Evolutionary conservation across 495 filamentous ascomycete genomes (phyloP).

Genomic region (Aspergillus asperescens): DNA sequence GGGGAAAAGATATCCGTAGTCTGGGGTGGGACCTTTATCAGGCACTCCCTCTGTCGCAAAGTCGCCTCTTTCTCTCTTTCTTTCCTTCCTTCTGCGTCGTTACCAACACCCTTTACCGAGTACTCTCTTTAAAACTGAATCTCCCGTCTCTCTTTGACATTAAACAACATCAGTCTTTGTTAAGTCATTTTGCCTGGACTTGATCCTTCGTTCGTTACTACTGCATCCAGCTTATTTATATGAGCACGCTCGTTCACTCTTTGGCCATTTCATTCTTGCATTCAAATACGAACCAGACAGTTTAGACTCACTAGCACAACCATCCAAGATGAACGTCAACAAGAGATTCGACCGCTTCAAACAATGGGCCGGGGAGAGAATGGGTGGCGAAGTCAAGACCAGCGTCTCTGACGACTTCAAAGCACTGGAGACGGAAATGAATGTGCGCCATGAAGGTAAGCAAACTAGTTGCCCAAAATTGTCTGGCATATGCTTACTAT

Average conservation of each 20-base stretch:
- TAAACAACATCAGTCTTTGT: slow-evolving; percentile 8
- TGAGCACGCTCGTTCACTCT: neutral
- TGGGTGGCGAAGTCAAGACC: slow-evolving; percentile 91
- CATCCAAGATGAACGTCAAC: slow-evolving; percentile 75
- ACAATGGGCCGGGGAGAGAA: slow-evolving; percentile 97
- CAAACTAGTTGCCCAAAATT: neutral
- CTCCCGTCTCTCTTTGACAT: neutral
- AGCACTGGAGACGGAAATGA: slow-evolving; percentile 88
- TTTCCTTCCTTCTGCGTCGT: slow-evolving; percentile 15
- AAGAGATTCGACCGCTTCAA: slow-evolving; percentile 95
- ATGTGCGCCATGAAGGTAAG: slow-evolving; percentile 81
- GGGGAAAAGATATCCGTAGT: neutral
- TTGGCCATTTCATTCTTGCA: slow-evolving; percentile 2
- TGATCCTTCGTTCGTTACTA: neutral
- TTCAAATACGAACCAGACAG: slow-evolving; percentile 3
- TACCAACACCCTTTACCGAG: neutral
- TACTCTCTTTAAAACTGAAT: neutral
- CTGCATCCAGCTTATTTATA: neutral
- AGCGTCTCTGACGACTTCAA: slow-evolving; percentile 90
- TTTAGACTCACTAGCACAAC: neutral
- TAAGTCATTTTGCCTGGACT: neutral
- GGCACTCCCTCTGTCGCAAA: slow-evolving; percentile 13
- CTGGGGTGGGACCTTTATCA: slow-evolving; percentile 3
- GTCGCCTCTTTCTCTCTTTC: slow-evolving; percentile 16
- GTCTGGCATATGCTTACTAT: slow-evolving; percentile 11